Evolutionary conservation across 257 asterid genomes (phyloP).

Genomic region (Ocimum tenuiflorum): DNA sequence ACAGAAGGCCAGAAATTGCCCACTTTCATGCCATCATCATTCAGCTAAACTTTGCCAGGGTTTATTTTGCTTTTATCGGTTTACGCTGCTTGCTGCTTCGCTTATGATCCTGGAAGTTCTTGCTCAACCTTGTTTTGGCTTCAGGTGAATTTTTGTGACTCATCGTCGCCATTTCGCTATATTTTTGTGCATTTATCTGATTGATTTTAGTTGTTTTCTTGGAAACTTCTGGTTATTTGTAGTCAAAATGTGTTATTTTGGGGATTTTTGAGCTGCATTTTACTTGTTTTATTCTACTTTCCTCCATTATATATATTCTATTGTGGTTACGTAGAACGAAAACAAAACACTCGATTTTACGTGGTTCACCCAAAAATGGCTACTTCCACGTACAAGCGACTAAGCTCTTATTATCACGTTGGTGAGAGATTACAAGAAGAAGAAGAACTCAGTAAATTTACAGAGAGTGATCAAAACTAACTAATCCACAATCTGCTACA

Average conservation of each 20-base stretch:
- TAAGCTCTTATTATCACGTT: no score
- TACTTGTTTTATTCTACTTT: not conserved
- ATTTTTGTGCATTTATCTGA: not conserved
- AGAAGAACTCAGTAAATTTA: no score
- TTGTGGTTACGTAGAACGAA: not conserved
- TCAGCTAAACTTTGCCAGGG: no score
- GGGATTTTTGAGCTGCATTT: constrained; percentile 18
- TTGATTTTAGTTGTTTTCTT: not conserved
- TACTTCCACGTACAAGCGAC: no score
- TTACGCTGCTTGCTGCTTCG: not conserved
- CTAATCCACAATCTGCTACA: no score
- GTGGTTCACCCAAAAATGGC: no score
- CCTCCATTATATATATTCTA: not conserved
- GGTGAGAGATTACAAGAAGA: no score
- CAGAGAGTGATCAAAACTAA: no score
- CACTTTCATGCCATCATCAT: no score
- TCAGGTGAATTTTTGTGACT: not conserved
- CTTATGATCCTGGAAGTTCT: not conserved
- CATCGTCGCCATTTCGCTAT: not conserved
- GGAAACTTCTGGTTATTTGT: not conserved
- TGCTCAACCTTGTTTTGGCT: not conserved
- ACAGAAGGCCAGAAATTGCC: no score
- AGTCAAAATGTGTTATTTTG: constrained; percentile 17
- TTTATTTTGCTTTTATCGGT: no score
- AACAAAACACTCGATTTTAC: no score